phyloP scores from a whole-genome alignment of 2,329 filamentous ascomycete species.

The Ophiostoma fasciatum region DNA sequence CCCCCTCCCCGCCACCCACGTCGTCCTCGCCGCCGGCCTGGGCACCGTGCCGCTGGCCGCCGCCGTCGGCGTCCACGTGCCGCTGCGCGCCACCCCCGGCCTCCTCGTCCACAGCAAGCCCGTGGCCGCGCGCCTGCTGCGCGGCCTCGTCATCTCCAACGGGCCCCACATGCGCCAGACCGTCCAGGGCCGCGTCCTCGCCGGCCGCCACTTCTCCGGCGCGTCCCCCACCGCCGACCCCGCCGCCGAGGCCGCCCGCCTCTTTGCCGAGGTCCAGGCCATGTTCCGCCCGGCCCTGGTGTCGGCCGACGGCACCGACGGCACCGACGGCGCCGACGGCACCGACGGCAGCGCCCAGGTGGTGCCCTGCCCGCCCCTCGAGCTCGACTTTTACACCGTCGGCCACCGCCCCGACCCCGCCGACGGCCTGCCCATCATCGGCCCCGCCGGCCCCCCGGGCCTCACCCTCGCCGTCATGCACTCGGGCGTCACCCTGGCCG shows the following conservation, averaged over 20 bases:
- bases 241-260: slow-evolving; percentile 11
- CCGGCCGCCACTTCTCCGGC: slow-evolving; percentile 14
- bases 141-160: slow-evolving; percentile 13
- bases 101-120: slow-evolving; percentile 18
- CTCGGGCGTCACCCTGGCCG: slow-evolving; percentile 16
- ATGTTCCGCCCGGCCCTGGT: slow-evolving; percentile 9
- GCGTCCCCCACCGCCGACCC: slow-evolving; percentile 8
- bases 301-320: too few relatives aligned
- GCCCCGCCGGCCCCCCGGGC: slow-evolving; percentile 14
- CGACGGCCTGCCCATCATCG: slow-evolving; percentile 18
- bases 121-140: slow-evolving; percentile 10
- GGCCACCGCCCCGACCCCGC: slow-evolving; percentile 15
- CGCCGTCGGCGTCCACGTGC: slow-evolving; percentile 13
- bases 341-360: too few relatives aligned
- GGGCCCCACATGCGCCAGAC: slow-evolving; percentile 19
- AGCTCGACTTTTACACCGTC: slow-evolving; percentile 17
- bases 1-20: slow-evolving; percentile 14
- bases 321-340: too few relatives aligned
- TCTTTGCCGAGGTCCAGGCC: slow-evolving; percentile 13
- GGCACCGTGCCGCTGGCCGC: slow-evolving; percentile 15
- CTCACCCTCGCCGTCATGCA: slow-evolving; percentile 19
- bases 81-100: slow-evolving; percentile 13
- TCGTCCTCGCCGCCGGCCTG: slow-evolving; percentile 18
- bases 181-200: slow-evolving; percentile 14
- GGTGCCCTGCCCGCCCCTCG: slow-evolving; percentile 9